Evolutionary conservation across 441 rosid species (phyloP), one percentile per base, ranked within the genome.

Genomic region (Aleurites moluccanus): DNA sequence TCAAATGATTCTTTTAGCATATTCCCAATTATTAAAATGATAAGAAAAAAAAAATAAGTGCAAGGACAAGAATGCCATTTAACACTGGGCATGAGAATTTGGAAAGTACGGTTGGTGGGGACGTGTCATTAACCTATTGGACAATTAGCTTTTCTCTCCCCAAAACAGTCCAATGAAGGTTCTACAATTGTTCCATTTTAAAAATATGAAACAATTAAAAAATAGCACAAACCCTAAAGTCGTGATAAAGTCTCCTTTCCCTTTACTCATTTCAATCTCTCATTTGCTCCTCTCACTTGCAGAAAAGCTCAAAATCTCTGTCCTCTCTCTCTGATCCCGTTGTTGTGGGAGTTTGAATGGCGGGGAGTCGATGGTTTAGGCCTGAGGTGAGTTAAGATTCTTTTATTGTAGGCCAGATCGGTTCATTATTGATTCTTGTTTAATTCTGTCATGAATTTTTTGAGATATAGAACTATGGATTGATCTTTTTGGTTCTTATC

Each of bases 361-460:
- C 88, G 50, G 74, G 49, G 57, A 85, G 73, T 78, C 86, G 90
- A 70, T 94, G 99, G 99, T 73, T 94, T 76, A 91, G 98, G 85
- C 99, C 96, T 61, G 98, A 92, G 93, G 97, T 91, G 69, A 68
- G 74, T 52, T 9, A 23, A 10, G 42, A 23, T 40, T 52, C 64
- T 55, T 28, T 20, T 35, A 20, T 28, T 16, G 6, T 49, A 8
- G 16, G 64, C 57, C 60, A 4, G 45, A 55, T 63, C 9, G 6
- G 69, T 16, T 44, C 5, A 20, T 35, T 42, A 0, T 72, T 49
- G 63, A 25, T 35, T 62, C 10, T 10, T 10, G 30, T 35, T 23
- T 27, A 16, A 15, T 21, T 66, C 14, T 60, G 30, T 64, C 67
- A 72, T 79, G 21, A 42, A 23, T 20, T 61, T 75, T 18, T 40